Base-by-base conservation (phyloP, 805 yeast species). In the Kregervanrija delftensis region DNA sequence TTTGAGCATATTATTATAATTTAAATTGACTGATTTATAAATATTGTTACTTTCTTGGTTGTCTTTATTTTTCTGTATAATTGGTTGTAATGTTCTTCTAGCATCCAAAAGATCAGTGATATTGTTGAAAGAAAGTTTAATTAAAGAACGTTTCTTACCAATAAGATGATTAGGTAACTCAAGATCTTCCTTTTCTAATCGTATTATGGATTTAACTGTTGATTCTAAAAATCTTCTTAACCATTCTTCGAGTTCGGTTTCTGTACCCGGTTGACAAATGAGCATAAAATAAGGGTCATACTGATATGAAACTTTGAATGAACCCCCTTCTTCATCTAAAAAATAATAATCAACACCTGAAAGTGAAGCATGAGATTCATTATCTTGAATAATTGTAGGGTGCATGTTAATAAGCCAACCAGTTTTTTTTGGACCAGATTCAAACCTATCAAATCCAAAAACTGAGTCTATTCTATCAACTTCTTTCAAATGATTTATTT, bases 351-450 rank as follows among this genome's bases (percentile, higher is more conserved):
- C 97, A 3, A 91, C 96, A 3, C 91, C 99, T 0, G 96, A 77
- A 33, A 76, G 70, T 9, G 96, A 96, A n/a, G 76, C 69, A 10
- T 73, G 55, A 37, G 71, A 68, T 31, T 78, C 81, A 4, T 76
- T 77, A 11, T 77, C 73, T 2, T 83, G 77, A 3, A 85, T 61
- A 1, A 85, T 71, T 1, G 95, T 86, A 2, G 96, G 79, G 66
- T 91, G 99, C 93, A 93, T 88, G 58, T 93, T 95, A 36, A 84
- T 76, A 44, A 93, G 68, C 99, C 99, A 93, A 37, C 99, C 99
- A 13, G 76, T 76, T 45, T 75, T 73, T 39, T 72, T 61, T 33
- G 95, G 77, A 30, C 96, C 87, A 49, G 81, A 65, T 41, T 83
- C 86, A 50, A 72, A 80, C 41, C 93, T 71, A 37, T 83, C 86